A percentile compares a stretch with the other conserved stretches of the same genome.
These are phyloP conservation scores for Hanseniaspora occidentalis DNA, from an alignment of 805 yeast species.

Conservation along the genomic window DNA sequence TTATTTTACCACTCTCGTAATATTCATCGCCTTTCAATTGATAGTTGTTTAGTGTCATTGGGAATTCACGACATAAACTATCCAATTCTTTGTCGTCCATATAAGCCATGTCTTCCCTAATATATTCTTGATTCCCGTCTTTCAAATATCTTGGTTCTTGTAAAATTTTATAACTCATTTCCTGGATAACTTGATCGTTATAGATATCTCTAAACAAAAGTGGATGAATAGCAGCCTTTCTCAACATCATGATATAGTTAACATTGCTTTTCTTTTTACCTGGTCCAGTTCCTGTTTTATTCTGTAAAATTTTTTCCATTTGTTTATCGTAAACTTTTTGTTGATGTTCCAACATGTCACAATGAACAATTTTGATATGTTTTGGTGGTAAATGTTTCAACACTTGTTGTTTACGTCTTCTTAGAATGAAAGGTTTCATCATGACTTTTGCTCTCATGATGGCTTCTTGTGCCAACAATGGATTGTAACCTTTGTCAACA, in stretches of 20 bases:
- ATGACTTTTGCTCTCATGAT: constrained; percentile 86
- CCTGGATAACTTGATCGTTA: constrained; percentile 37
- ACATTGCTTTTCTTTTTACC: constrained; percentile 23
- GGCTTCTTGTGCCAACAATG: constrained; percentile 81
- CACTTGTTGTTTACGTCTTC: constrained; percentile 89
- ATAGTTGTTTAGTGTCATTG: constrained; percentile 44
- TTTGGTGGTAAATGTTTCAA: constrained; percentile 80
- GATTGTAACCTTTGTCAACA: constrained; percentile 46
- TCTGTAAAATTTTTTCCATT: constrained; percentile 25
- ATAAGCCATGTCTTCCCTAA: constrained; percentile 86
- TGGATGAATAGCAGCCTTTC: constrained; percentile 93
- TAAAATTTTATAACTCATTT: constrained; percentile 73
- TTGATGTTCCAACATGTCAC: constrained; percentile 50
- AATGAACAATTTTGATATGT: constrained; percentile 46
- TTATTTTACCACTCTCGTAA: constrained; percentile 64
- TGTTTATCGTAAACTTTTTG: constrained; percentile 40
- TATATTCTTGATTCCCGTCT: constrained; percentile 64
- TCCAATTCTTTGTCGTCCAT: constrained; percentile 90
- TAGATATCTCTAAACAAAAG: constrained; percentile 61
- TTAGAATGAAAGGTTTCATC: constrained; percentile 95
- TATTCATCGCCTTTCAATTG: constrained; percentile 42
- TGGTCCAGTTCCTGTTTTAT: constrained; percentile 13
- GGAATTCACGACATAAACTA: constrained; percentile 58
- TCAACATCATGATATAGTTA: constrained; percentile 73
- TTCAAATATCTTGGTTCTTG: constrained; percentile 59